These are phyloP conservation scores for Malus sylvestris DNA, from an alignment of 306 rosid species.

Conservation along the genomic window DNA sequence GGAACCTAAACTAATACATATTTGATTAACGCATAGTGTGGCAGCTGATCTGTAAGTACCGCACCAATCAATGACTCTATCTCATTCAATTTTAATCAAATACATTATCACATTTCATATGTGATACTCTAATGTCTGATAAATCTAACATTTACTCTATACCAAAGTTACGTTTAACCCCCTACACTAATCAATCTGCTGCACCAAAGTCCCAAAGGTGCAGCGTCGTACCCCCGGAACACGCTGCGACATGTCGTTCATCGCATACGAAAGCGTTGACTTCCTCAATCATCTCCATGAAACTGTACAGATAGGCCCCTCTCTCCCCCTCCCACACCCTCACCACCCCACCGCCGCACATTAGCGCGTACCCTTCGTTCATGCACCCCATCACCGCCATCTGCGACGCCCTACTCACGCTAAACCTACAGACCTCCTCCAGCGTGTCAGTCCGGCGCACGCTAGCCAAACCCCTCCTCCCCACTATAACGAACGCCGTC, in stretches of 20 bases:
- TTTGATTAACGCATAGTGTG: not conserved
- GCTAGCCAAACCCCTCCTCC: constrained; percentile 30
- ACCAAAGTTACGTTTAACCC: not conserved
- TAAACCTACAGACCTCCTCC: constrained; percentile 44
- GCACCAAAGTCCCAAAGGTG: constrained; percentile 77
- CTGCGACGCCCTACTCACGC: constrained; percentile 12
- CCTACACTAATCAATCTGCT: not conserved
- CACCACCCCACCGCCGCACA: constrained; percentile 30
- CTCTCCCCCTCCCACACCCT: constrained; percentile 53
- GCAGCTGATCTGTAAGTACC: too few species aligned
- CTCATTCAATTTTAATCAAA: not conserved
- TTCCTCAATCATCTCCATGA: constrained; percentile 21
- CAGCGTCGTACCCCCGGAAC: constrained; percentile 16
- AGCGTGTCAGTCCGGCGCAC: constrained; percentile 40
- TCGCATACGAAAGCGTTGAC: constrained; percentile 41
- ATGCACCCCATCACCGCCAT: constrained; percentile 50
- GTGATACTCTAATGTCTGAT: not conserved
- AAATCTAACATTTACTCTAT: not conserved
- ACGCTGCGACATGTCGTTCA: constrained; percentile 60
- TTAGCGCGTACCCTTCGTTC: constrained; percentile 46
- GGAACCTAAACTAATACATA: too few species aligned
- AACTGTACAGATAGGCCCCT: not conserved
- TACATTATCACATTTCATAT: not conserved
- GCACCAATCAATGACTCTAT: not conserved
- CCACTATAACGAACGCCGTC: constrained; percentile 37